Evolutionary conservation across 2,329 filamentous ascomycete species (phyloP).

Genomic region (Podosphaera xanthii): DNA sequence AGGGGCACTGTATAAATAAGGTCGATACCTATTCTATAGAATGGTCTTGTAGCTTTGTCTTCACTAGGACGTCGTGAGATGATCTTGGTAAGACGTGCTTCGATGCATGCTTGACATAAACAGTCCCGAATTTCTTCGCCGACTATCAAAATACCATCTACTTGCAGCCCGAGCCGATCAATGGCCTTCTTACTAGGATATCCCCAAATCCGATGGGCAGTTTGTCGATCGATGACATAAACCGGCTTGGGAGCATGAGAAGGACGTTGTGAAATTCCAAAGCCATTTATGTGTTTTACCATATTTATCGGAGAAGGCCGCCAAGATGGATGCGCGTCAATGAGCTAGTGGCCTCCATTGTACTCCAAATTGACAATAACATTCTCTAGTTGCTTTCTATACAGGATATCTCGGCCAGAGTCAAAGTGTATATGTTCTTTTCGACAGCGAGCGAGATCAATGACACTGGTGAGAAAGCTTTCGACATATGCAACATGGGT

Average conservation of each 20-base stretch:
- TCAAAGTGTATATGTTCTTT: neutral
- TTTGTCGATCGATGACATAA: neutral
- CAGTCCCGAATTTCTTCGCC: neutral
- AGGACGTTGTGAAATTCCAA: neutral
- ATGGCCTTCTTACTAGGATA: neutral
- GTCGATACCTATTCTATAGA: conserved; percentile 1
- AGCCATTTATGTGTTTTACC: neutral
- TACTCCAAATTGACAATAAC: neutral
- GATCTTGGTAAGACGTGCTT: neutral
- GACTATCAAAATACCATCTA: neutral
- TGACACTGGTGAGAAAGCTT: conserved; percentile 1
- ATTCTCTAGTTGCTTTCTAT: neutral
- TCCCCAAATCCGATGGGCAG: neutral
- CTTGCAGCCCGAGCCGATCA: neutral
- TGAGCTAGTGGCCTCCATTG: neutral
- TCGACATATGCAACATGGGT: neutral
- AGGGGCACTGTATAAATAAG: neutral
- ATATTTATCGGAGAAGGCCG: neutral
- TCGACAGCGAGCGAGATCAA: neutral
- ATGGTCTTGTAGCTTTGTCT: neutral
- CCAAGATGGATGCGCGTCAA: neutral
- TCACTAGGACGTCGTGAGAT: neutral
- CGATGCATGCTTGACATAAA: neutral
- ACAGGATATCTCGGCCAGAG: neutral
- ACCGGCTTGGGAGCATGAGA: neutral